Conservation (phyloP, 805 yeast species). For the Yamadazyma ubonensis region DNA sequence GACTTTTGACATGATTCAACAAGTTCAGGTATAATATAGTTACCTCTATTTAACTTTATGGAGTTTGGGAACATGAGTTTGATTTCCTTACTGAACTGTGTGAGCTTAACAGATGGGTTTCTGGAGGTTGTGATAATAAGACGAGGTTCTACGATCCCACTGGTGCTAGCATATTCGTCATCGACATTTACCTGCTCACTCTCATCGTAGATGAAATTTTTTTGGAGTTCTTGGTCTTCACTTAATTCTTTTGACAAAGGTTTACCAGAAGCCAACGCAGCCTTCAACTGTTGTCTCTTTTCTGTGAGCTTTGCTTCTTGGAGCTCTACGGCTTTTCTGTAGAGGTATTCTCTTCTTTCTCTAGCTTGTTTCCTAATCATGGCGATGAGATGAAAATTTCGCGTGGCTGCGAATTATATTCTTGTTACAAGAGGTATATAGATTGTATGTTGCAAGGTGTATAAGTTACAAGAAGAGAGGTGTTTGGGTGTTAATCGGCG, state of each 20-base stretch:
- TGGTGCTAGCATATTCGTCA: conserved; percentile 85
- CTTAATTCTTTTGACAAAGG: conserved; percentile 87
- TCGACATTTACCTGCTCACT: conserved; percentile 68
- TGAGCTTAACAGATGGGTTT: conserved; percentile 79
- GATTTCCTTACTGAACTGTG: conserved; percentile 92
- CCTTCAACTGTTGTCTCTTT: conserved; percentile 81
- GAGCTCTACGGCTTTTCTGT: conserved; percentile 81
- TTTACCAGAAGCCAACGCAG: conserved; percentile 89
- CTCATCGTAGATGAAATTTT: conserved; percentile 85
- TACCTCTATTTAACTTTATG: conserved; percentile 90
- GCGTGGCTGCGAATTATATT: conserved; percentile 6
- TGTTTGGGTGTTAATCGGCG: too few relatives aligned
- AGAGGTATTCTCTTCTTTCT: conserved; percentile 91
- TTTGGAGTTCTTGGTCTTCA: conserved; percentile 78
- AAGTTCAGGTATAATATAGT: conserved; percentile 77
- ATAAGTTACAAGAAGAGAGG: too few relatives aligned
- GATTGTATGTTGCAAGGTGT: too few relatives aligned
- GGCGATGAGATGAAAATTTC: conserved; percentile 12
- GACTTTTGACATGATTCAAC: conserved; percentile 81
- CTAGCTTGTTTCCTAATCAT: conserved; percentile 91
- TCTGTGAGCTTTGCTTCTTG: conserved; percentile 86
- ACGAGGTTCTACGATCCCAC: conserved; percentile 89
- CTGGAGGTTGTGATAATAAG: conserved; percentile 91
- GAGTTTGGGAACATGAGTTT: conserved; percentile 87
- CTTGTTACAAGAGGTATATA: too few relatives aligned